These are phyloP conservation scores for Diaporthe sp. DNA, from an alignment of 2,329 filamentous ascomycete species.

Conservation along the genomic window DNA sequence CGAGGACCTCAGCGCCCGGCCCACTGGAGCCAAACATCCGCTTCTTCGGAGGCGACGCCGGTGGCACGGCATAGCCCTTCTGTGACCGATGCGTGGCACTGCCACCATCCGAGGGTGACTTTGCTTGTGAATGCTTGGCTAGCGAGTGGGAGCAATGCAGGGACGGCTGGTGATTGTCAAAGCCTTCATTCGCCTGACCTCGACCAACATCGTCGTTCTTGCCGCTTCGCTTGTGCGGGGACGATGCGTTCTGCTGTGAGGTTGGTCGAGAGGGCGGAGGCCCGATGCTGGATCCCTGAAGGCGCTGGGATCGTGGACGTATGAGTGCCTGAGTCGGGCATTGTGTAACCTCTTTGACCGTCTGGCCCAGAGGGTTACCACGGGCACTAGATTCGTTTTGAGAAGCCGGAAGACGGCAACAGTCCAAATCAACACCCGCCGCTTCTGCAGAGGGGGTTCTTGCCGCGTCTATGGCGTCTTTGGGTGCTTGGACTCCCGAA, in stretches of 20 bases:
- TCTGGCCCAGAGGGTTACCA: background rate
- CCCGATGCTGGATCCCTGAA: background rate
- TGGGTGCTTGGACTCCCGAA: background rate
- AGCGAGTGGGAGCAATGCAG: background rate
- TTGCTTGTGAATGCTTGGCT: background rate
- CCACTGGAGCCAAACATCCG: conserved; percentile 53
- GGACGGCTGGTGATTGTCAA: background rate
- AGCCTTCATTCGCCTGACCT: background rate
- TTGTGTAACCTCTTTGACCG: no score
- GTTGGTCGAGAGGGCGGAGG: background rate
- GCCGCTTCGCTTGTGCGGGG: background rate
- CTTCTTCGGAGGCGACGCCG: conserved; percentile 47
- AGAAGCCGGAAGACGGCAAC: background rate
- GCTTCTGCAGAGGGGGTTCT: background rate
- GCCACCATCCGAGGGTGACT: background rate
- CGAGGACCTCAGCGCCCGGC: conserved; percentile 45
- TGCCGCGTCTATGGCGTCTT: background rate
- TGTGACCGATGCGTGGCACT: background rate
- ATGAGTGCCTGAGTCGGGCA: background rate
- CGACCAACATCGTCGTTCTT: background rate
- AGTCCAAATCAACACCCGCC: background rate
- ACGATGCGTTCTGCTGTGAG: background rate
- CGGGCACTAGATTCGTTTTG: background rate
- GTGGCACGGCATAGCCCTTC: background rate
- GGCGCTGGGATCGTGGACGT: background rate